Base-by-base conservation (phyloP, 2,329 filamentous ascomycete species). In the Pseudopyricularia javanii region DNA sequence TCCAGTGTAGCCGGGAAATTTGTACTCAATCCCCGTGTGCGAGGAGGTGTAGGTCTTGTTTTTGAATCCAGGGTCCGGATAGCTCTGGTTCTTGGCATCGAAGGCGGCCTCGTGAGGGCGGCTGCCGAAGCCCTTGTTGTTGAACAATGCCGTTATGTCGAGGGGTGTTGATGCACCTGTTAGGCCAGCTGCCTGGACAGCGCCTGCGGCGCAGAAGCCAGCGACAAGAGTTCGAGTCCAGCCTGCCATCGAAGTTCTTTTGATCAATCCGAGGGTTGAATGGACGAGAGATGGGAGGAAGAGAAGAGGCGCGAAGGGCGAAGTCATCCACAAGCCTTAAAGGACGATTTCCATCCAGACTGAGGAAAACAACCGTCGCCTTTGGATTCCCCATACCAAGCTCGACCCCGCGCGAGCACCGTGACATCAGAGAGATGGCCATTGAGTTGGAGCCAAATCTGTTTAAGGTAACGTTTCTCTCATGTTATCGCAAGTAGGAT, bases 51-150 rank as follows among this genome's bases (percentile, higher is more conserved):
- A 74, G 22, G 60, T 59, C 15, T 63, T 61, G 7, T 62, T 63
- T 24, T 59, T 53, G 14, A 68, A 49, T 15, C 57, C 55, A 2
- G 66, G 63, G 12, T 62, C 62, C 7, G 71, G 70, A 53, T 70
- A 74, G 0, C 71, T 72, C 49, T 73, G 65, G 43, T 68, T 66
- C 3, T 67, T 56, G 2, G 54, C 57, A 52, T 75, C 70, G 54
- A 75, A 73, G n/a, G 68, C 62, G 1, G 73, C 68, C 57, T 75
- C 70, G 2, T 71, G 71, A 0, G 73, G 68, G 12, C 63, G 62
- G 0, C 64, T 64, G 3, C 71, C 71, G 54, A 76, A 74, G 1
- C 63, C 73, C 53, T 72, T 73, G 58, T 75, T 75, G 62, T 76
- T 74, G 61, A 70, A 72, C 43, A 66, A 65, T 0, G 60, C 17